Evolutionary conservation across 805 yeast species (phyloP).

Genomic region (Lipomyces lipofer): DNA sequence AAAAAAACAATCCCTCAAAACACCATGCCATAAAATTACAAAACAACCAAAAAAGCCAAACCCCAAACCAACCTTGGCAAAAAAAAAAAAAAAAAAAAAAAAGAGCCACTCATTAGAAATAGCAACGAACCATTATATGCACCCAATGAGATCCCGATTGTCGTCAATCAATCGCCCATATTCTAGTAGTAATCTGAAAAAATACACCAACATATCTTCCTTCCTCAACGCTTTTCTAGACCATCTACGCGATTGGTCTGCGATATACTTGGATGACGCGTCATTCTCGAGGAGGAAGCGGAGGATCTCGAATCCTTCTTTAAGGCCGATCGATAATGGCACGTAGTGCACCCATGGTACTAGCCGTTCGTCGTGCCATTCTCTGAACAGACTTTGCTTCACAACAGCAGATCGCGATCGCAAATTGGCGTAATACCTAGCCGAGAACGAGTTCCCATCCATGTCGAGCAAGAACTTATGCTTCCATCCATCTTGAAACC

Average conservation of each 20-base stretch:
- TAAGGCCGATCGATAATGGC: constrained; percentile 29
- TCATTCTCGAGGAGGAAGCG: constrained; percentile 27
- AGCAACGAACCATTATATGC: constrained; percentile 15
- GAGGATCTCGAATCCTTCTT: constrained; percentile 28
- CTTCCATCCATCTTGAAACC: constrained; percentile 23
- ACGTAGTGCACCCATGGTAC: constrained; percentile 34
- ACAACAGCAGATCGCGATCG: constrained; percentile 27
- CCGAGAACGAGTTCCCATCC: constrained; percentile 33
- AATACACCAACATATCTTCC: constrained; percentile 32
- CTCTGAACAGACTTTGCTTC: constrained; percentile 32
- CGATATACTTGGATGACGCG: constrained; percentile 23
- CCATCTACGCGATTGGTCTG: constrained; percentile 27
- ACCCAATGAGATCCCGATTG: constrained; percentile 30
- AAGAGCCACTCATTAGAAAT: constrained; percentile 2
- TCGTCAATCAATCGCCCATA: constrained; percentile 34
- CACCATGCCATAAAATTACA: no score
- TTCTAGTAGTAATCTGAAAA: constrained; percentile 32
- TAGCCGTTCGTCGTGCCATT: constrained; percentile 34
- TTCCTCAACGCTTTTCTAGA: constrained; percentile 25
- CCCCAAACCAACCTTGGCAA: not conserved
- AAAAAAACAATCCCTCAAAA: not conserved
- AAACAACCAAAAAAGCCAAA: not conserved
- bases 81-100: not conserved
- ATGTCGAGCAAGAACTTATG: constrained; percentile 32
- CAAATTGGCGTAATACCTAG: constrained; percentile 30